Percentiles rank a stretch among this genome's conserved stretches.
phyloP scores from a whole-genome alignment of 192 early-diverging fungal species.

The Podila horticola region DNA sequence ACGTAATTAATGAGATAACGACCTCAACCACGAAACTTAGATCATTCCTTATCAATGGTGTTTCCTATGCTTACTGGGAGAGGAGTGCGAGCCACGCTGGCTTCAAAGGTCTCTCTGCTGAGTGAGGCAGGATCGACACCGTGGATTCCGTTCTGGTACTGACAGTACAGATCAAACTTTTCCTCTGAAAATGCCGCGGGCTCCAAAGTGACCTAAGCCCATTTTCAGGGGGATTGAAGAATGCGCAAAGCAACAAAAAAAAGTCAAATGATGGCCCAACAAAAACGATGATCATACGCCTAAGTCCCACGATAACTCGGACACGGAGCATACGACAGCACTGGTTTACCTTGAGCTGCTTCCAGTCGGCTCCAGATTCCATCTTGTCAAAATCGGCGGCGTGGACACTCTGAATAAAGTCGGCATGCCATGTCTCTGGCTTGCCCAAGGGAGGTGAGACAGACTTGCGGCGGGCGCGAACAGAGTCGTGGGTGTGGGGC shows the following conservation, averaged over 20 bases:
- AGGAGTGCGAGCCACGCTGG: constrained; percentile 82
- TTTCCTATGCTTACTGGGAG: constrained; percentile 52
- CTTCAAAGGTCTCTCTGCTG: constrained; percentile 64
- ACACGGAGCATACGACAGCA: neutral
- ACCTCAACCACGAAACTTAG: neutral
- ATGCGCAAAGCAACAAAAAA: neutral
- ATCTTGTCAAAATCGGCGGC: constrained; percentile 26
- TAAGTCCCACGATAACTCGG: neutral
- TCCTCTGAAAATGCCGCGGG: constrained; percentile 74
- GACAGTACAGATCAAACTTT: constrained; percentile 81
- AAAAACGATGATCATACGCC: too few species aligned
- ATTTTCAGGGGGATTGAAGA: neutral
- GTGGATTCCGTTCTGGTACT: constrained; percentile 88
- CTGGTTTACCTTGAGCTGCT: constrained; percentile 29
- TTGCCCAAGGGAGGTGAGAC: constrained; percentile 30
- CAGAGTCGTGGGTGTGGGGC: neutral
- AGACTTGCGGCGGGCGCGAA: constrained; percentile 29
- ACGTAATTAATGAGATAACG: too few species aligned
- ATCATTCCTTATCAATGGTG: neutral
- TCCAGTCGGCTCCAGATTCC: constrained; percentile 25
- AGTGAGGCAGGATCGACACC: constrained; percentile 67
- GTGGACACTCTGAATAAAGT: constrained; percentile 36
- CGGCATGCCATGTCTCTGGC: constrained; percentile 15
- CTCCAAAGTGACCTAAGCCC: constrained; percentile 65
- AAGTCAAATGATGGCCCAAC: neutral